These are phyloP conservation scores for Lineolata rhizophorae DNA, from an alignment of 495 filamentous ascomycete genomes.

Conservation along the genomic window DNA sequence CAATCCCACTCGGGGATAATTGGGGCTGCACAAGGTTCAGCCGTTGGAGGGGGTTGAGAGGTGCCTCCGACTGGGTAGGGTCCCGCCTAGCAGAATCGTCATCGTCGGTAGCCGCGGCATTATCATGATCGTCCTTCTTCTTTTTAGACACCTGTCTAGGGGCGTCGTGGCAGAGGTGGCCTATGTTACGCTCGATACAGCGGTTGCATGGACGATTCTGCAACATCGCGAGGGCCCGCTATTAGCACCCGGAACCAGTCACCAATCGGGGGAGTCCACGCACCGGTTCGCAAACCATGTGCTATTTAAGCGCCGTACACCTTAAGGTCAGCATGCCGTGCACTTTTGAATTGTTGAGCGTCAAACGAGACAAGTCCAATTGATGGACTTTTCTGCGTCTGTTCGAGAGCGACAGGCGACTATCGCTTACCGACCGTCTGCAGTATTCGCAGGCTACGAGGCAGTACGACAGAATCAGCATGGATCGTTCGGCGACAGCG, in stretches of 20 bases:
- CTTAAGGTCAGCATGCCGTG: constrained; percentile 14
- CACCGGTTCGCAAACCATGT: constrained; percentile 99
- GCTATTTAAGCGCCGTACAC: constrained; percentile 35
- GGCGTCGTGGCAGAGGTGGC: constrained; percentile 96
- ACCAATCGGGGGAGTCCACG: constrained; percentile 26
- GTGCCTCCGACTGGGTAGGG: constrained; percentile 6
- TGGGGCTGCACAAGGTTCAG: constrained; percentile 11
- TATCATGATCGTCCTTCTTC: constrained; percentile 30
- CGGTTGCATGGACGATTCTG: constrained; percentile 90
- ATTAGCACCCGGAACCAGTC: constrained; percentile 12
- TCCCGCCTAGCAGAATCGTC: constrained; percentile 7
- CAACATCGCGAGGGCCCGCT: constrained; percentile 5
- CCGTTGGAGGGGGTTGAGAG: constrained; percentile 9
- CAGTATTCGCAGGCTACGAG: constrained; percentile 91
- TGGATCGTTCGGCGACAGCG: no score
- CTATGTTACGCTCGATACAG: constrained; percentile 98
- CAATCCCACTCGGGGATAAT: constrained; percentile 10
- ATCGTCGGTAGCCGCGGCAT: constrained; percentile 37
- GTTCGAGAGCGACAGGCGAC: constrained; percentile 4
- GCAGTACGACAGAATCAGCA: constrained; percentile 9
- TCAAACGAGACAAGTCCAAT: constrained; percentile 1
- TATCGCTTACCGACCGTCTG: constrained; percentile 78
- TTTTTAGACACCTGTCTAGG: constrained; percentile 63
- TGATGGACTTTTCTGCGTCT: no score
- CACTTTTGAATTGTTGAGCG: constrained; percentile 5